Percentiles rank a stretch among this genome's conserved stretches.
Conservation (phyloP, 1,284 basidiomycete species). For the Malassezia sympodialis region DNA sequence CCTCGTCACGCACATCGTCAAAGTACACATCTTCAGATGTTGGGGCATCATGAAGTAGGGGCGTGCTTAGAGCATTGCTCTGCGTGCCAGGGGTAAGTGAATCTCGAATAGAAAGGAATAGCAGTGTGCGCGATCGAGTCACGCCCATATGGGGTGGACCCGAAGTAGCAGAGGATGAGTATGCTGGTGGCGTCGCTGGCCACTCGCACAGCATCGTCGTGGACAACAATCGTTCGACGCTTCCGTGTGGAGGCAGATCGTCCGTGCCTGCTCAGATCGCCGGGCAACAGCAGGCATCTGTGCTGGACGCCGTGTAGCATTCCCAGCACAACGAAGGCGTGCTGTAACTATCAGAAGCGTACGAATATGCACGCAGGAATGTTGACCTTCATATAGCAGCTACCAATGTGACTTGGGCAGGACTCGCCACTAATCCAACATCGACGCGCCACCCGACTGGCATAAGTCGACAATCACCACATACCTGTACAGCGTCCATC, state of each 20-base stretch:
- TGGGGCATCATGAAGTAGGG: constrained; percentile 34
- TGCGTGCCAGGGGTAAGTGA: constrained; percentile 51
- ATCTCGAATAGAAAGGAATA: constrained; percentile 90
- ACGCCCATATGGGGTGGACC: constrained; percentile 22
- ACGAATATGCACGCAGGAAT: not conserved
- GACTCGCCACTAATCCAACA: not conserved
- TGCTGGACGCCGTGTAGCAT: no score
- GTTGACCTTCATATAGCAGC: not conserved
- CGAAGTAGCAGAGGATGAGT: not conserved
- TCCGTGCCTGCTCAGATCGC: not conserved
- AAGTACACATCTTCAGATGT: constrained; percentile 16
- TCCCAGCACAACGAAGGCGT: no score
- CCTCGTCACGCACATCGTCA: constrained; percentile 18
- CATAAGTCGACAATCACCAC: constrained; percentile 5
- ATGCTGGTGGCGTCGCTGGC: not conserved
- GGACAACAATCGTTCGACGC: not conserved
- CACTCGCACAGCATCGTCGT: not conserved
- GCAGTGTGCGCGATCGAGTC: constrained; percentile 77
- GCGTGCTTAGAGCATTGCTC: constrained; percentile 43
- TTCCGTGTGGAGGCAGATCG: not conserved
- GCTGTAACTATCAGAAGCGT: no score
- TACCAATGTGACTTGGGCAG: not conserved
- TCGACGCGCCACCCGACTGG: constrained; percentile 15
- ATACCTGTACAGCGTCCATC: constrained; percentile 43
- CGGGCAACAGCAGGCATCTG: not conserved